These are phyloP conservation scores for Zasmidium citrigriseum DNA, from an alignment of 2,329 filamentous ascomycete genomes.

Conservation along the genomic window DNA sequence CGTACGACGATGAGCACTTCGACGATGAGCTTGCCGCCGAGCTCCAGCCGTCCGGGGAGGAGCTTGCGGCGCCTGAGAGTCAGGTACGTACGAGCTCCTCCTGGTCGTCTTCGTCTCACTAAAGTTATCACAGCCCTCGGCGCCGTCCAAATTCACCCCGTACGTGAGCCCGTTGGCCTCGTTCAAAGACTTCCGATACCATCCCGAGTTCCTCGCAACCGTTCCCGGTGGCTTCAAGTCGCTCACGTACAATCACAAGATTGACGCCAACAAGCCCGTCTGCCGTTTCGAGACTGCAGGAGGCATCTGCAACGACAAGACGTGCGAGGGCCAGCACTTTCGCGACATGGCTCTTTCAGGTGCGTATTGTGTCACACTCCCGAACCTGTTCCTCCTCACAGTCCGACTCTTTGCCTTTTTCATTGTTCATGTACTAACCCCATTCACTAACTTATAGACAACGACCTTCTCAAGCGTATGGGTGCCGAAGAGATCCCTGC, in stretches of 20 bases:
- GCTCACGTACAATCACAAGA: slow-evolving; percentile 89
- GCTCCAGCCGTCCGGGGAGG: slow-evolving; percentile 33
- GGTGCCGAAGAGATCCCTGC: slow-evolving; percentile 29
- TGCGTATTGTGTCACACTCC: slow-evolving; percentile 14
- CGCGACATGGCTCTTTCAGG: slow-evolving; percentile 48
- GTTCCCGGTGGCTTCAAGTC: slow-evolving; percentile 80
- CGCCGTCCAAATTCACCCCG: slow-evolving; percentile 46
- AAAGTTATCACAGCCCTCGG: slow-evolving; percentile 11
- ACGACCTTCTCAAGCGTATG: slow-evolving; percentile 32
- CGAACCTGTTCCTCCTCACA: not conserved
- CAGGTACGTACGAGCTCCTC: slow-evolving; percentile 21
- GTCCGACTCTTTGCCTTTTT: slow-evolving; percentile 1
- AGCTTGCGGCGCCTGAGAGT: slow-evolving; percentile 10
- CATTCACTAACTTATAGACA: slow-evolving; percentile 35
- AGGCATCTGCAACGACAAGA: slow-evolving; percentile 70
- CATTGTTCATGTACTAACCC: slow-evolving; percentile 24
- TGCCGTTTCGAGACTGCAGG: slow-evolving; percentile 75
- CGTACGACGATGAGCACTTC: slow-evolving; percentile 10
- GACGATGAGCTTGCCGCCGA: slow-evolving; percentile 44
- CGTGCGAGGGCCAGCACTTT: slow-evolving; percentile 82
- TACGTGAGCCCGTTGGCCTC: slow-evolving; percentile 82
- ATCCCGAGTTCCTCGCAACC: slow-evolving; percentile 70
- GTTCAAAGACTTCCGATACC: slow-evolving; percentile 89
- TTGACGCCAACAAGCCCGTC: slow-evolving; percentile 71
- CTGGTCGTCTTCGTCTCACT: slow-evolving; percentile 10